Conservation (phyloP, 805 yeast species). For the Yamadazyma paraphyllophila region DNA sequence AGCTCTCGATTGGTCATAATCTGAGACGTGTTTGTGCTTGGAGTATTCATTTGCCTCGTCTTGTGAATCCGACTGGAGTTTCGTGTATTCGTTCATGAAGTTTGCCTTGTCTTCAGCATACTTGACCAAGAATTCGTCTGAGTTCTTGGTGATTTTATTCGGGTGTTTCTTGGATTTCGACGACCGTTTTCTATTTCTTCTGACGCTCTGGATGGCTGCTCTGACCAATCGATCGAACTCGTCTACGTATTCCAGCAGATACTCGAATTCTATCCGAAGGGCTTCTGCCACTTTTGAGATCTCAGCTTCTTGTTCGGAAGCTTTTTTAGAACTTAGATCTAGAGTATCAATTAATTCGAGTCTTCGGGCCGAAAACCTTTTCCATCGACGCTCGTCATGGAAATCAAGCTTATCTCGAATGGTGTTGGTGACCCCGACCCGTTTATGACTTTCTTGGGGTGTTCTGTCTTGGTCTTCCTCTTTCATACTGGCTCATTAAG, state of each 20-base stretch:
- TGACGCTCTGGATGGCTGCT: conserved; percentile 90
- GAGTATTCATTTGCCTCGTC: conserved; percentile 37
- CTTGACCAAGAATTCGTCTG: neutral
- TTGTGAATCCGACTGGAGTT: conserved; percentile 30
- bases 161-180: conserved; percentile 22
- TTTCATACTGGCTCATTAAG: neutral
- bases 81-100: conserved; percentile 36
- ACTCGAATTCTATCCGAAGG: conserved; percentile 75
- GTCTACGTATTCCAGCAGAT: conserved; percentile 50
- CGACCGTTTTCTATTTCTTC: conserved; percentile 81
- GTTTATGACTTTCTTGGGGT: conserved; percentile 19
- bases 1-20: conserved; percentile 40
- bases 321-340: conserved; percentile 64
- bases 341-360: conserved; percentile 83
- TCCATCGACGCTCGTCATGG: conserved; percentile 82
- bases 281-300: conserved; percentile 76
- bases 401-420: conserved; percentile 68
- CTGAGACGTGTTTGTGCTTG: conserved; percentile 24
- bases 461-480: conserved; percentile 11
- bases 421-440: conserved; percentile 53
- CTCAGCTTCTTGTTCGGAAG: conserved; percentile 87
- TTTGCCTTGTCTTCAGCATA: neutral
- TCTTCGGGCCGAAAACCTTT: conserved; percentile 84
- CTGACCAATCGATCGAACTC: conserved; percentile 90
- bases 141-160: neutral